Conservation (phyloP, 2,329 filamentous ascomycete species). For the Apiospora rasikravindrae region DNA sequence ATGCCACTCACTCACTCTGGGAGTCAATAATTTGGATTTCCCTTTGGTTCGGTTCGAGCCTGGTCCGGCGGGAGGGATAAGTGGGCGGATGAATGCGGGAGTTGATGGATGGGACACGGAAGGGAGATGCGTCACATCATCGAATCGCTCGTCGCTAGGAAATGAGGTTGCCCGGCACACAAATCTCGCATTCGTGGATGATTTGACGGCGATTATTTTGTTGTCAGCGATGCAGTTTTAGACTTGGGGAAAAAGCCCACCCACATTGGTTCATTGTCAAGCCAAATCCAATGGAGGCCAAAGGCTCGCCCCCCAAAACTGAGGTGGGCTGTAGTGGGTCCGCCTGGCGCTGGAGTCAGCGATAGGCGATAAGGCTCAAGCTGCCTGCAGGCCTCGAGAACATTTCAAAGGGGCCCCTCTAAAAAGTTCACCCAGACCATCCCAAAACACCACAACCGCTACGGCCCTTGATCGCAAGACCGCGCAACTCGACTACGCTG, state of each 20-base stretch:
- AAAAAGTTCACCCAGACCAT: neutral
- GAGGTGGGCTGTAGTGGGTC: constrained; percentile 21
- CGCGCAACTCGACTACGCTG: neutral
- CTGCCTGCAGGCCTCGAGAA: neutral
- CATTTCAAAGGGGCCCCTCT: neutral
- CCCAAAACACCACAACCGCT: constrained; percentile 11
- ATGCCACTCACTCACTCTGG: constrained; percentile 8
- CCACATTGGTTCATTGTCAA: constrained; percentile 12
- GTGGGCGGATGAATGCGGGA: constrained; percentile 17
- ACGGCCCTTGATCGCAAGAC: constrained; percentile 23
- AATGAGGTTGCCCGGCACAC: constrained; percentile 6
- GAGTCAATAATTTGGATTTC: constrained; percentile 2
- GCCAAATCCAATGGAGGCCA: neutral
- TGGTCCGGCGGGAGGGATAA: constrained; percentile 18
- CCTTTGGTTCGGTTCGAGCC: constrained; percentile 6
- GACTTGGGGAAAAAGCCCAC: constrained; percentile 6
- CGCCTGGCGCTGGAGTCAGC: neutral
- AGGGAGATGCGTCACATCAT: constrained; percentile 18
- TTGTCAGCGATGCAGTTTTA: constrained; percentile 14
- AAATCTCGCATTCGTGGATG: constrained; percentile 6
- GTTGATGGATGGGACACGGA: constrained; percentile 8
- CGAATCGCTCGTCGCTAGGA: neutral
- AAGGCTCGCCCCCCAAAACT: constrained; percentile 14
- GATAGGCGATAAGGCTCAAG: constrained; percentile 15
- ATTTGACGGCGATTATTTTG: constrained; percentile 6